Evolutionary conservation across 2,329 filamentous ascomycete genomes (phyloP), one percentile per base, ranked within the genome.

Genomic region (Hypoxylon sp.): DNA sequence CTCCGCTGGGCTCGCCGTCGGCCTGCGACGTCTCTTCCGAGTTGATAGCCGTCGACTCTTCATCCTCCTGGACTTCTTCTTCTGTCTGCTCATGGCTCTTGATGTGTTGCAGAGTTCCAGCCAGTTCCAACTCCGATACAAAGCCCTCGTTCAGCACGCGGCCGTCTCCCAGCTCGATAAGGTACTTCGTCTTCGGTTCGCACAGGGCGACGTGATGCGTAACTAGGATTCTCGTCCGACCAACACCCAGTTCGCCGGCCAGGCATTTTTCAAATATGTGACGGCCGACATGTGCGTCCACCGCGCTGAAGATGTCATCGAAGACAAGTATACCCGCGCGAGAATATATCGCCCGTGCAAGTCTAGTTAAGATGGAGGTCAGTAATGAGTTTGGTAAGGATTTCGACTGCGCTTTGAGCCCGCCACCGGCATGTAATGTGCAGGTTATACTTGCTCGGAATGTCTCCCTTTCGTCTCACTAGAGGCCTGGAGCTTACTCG

Each of bases 241-340:
- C 87, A 18, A 79, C 74, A 58, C 88, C 88, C 7, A 94, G 80
- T 46, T 89, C 83, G 4, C 90, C 90, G 2, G 83, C 87, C 2
- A 94, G 78, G 59, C 88, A 92, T 54, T 90, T 83, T 63, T 93
- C 89, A 64, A 90, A 92, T 45, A 94, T 87, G 67, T 91, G 88
- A 23, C 89, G 84, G 13, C 90, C 91, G 24, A 92, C 90, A 68
- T 93, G 89, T 2, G 90, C 88, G 72, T 96, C 91, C 7, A 95
- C 85, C 8, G 91, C 87, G 69, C 88, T 91, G 72, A 96, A 93
- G 35, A 94, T 90, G 69, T 96, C 91, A 71, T 96, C 91, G 67
- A 95, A 80, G 15, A 95, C 78, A 4, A 96, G 77, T 60, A 92
- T 87, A 0, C 88, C 87, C 1, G 89, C 90, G 11, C 90, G 81